A percentile compares a stretch with the other conserved stretches of the same genome.
phyloP scores from a whole-genome alignment of 352 stramenopile genomes.

The Halophytophthora batemanensis region DNA sequence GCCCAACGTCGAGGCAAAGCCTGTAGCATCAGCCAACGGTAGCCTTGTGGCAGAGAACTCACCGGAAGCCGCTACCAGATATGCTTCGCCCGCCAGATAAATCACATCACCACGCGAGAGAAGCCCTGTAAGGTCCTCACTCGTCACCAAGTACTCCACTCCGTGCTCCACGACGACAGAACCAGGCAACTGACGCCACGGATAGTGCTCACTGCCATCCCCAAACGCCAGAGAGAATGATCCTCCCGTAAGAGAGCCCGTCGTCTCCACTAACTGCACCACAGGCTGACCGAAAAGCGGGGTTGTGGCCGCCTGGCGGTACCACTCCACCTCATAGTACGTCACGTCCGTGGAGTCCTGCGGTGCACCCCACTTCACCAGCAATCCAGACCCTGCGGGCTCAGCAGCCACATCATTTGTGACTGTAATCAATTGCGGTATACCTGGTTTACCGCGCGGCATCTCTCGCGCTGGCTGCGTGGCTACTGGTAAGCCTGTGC shows the following conservation, averaged over 20 bases:
- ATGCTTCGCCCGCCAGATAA: conserved; percentile 61
- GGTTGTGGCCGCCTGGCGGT: conserved; percentile 40
- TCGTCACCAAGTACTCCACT: conserved; percentile 71
- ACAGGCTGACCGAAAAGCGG: conserved; percentile 57
- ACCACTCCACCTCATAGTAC: conserved; percentile 74
- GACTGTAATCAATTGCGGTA: conserved; percentile 29
- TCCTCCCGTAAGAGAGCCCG: conserved; percentile 40
- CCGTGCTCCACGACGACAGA: conserved; percentile 50
- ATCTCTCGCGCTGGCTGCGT: conserved; percentile 60
- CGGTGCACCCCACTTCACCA: conserved; percentile 51
- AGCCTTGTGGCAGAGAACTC: conserved; percentile 73
- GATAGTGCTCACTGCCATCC: conserved; percentile 24
- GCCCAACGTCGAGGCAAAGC: conserved; percentile 18
- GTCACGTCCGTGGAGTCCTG: conserved; percentile 19
- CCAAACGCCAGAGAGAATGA: conserved; percentile 71
- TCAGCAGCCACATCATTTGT: conserved; percentile 31
- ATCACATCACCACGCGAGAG: conserved; percentile 83
- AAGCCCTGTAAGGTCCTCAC: conserved; percentile 84
- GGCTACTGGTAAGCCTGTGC: conserved; percentile 32
- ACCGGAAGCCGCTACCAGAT: conserved; percentile 69
- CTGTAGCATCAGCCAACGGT: conserved; percentile 41
- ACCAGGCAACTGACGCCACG: conserved; percentile 46
- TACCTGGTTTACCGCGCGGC: conserved; percentile 53
- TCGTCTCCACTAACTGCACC: conserved; percentile 56
- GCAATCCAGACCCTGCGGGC: conserved; percentile 43